Evolutionary conservation across 1,284 basidiomycete genomes (phyloP).

Genomic region (Cystobasidium sp.): DNA sequence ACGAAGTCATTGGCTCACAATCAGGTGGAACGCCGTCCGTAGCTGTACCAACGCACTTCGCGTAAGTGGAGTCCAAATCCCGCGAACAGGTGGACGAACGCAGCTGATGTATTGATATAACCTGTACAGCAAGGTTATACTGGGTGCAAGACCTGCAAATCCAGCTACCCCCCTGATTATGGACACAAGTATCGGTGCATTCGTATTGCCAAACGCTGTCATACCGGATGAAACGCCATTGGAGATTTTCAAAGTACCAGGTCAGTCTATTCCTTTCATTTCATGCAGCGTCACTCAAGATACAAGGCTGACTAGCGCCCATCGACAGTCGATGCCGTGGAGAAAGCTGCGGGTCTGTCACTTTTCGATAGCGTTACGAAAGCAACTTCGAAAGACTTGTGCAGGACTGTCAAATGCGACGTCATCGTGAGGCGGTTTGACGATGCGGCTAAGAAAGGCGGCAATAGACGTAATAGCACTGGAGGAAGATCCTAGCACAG

Average conservation of each 20-base stretch:
- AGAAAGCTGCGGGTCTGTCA: slow-evolving; percentile 84
- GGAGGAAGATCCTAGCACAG: not conserved
- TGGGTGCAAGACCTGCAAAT: slow-evolving; percentile 42
- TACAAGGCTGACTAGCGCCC: not conserved
- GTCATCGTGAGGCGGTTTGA: slow-evolving; percentile 83
- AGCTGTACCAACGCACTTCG: slow-evolving; percentile 96
- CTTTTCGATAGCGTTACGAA: slow-evolving; percentile 87
- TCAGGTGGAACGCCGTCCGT: slow-evolving; percentile 68
- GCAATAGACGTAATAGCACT: not conserved
- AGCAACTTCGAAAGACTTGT: slow-evolving; percentile 77
- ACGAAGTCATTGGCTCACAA: slow-evolving; percentile 83
- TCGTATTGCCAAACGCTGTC: slow-evolving; percentile 85
- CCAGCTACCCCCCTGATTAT: slow-evolving; percentile 57
- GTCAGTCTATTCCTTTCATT: slow-evolving; percentile 61
- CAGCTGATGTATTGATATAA: slow-evolving; percentile 63
- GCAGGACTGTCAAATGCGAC: slow-evolving; percentile 81
- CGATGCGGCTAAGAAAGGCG: slow-evolving; percentile 65
- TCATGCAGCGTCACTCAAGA: not conserved
- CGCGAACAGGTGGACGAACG: not conserved
- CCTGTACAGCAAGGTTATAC: slow-evolving; percentile 40
- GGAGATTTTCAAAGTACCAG: slow-evolving; percentile 76
- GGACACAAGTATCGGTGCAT: slow-evolving; percentile 86
- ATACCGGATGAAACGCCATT: slow-evolving; percentile 83
- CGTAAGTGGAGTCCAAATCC: slow-evolving; percentile 86
- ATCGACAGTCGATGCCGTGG: slow-evolving; percentile 78